phyloP scores from a whole-genome alignment of 192 early-diverging fungal species.

The Pilaira anomala region DNA sequence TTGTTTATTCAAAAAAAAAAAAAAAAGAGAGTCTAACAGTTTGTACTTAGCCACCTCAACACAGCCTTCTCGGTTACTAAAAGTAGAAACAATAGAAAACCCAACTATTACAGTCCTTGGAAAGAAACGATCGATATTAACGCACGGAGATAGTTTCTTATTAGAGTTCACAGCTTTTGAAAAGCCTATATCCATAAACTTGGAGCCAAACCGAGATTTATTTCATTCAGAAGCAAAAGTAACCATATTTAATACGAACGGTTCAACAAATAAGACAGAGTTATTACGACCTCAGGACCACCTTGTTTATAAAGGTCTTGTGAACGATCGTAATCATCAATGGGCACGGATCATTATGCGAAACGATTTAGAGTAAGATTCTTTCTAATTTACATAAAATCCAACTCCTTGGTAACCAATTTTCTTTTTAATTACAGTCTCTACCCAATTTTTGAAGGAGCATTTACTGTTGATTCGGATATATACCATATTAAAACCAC shows the following conservation, averaged over 20 bases:
- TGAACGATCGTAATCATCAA: conserved; percentile 27
- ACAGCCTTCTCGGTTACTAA: no score
- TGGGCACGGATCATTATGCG: conserved; percentile 54
- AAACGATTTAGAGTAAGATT: conserved; percentile 35
- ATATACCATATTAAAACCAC: conserved; percentile 60
- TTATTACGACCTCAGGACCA: conserved; percentile 25
- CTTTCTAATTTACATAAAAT: neutral
- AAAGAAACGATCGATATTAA: no score
- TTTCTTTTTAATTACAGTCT: conserved; percentile 9
- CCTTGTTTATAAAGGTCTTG: conserved; percentile 54
- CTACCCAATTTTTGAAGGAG: conserved; percentile 54
- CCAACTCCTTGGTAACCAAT: neutral
- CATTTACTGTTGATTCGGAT: conserved; percentile 50
- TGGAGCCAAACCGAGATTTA: conserved; percentile 67
- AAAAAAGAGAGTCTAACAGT: no score
- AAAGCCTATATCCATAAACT: conserved; percentile 57
- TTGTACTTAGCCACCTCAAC: no score
- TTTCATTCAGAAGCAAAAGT: conserved; percentile 60
- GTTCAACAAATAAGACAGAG: conserved; percentile 32
- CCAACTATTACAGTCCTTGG: no score
- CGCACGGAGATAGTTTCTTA: neutral
- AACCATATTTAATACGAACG: conserved; percentile 17
- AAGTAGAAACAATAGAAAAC: no score
- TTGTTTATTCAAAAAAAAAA: no score
- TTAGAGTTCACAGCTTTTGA: conserved; percentile 50